phyloP scores from a whole-genome alignment of 257 asterid species.

The Anisodus acutangulus region DNA sequence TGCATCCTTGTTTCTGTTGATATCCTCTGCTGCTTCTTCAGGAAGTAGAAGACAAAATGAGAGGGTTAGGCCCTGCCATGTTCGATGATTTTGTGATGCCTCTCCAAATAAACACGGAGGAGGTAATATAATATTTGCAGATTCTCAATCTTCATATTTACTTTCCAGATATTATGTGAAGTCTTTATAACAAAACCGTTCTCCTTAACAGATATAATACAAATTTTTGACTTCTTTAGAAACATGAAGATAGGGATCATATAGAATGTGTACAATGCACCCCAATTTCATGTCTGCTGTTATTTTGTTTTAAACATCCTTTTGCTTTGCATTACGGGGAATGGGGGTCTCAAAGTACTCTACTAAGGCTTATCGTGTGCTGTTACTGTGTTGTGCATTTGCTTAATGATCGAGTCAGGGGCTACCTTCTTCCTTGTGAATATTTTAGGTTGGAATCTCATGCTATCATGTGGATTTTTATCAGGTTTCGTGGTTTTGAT shows the following conservation, averaged over 20 bases:
- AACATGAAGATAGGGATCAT: neutral
- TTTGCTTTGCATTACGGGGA: neutral
- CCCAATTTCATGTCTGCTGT: neutral
- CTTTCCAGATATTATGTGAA: neutral
- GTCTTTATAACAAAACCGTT: neutral
- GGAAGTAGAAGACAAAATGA: conserved; percentile 88
- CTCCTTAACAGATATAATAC: neutral
- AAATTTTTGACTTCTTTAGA: neutral
- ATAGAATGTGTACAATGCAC: conserved; percentile 4
- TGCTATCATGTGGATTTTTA: neutral
- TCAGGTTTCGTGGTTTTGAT: neutral
- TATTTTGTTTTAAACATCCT: conserved; percentile 1
- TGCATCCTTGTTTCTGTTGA: conserved; percentile 27
- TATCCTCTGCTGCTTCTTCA: conserved; percentile 43
- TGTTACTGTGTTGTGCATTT: neutral
- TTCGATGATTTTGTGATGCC: conserved; percentile 92
- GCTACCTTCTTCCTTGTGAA: conserved; percentile 19
- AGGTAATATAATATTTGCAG: conserved; percentile 50
- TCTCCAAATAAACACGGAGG: conserved; percentile 71
- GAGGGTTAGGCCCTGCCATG: conserved; percentile 69
- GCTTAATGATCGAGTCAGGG: neutral
- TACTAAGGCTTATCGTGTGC: neutral
- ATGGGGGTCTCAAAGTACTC: neutral
- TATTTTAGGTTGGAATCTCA: neutral
- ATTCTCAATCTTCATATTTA: conserved; percentile 10